Evolutionary conservation across 2,329 filamentous ascomycete species (phyloP).

Genomic region (Setomelanomma holmii): DNA sequence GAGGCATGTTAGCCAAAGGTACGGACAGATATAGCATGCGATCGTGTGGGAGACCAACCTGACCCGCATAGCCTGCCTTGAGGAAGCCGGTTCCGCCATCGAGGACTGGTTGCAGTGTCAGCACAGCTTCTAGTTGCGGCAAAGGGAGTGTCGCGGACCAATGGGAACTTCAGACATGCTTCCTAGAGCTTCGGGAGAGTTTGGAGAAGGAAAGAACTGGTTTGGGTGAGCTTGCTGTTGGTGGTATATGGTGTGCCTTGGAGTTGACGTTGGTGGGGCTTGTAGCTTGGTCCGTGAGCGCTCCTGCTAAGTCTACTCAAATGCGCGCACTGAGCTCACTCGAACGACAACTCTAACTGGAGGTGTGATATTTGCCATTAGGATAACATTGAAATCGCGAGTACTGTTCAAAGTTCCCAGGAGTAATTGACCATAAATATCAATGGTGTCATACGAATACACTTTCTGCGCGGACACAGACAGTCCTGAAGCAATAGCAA

Average conservation of each 20-base stretch:
- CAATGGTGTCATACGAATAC: too few species aligned
- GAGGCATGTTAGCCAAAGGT: constrained; percentile 10
- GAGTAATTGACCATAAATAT: too few species aligned
- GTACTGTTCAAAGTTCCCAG: too few species aligned
- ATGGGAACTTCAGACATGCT: constrained; percentile 59
- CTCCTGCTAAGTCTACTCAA: too few species aligned
- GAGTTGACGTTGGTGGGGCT: constrained; percentile 40
- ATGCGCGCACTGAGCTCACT: too few species aligned
- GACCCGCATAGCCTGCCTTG: constrained; percentile 98
- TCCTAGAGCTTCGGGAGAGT: constrained; percentile 21
- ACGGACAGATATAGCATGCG: background rate
- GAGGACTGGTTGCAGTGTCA: constrained; percentile 72
- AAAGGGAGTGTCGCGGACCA: constrained; percentile 46
- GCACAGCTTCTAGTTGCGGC: constrained; percentile 21
- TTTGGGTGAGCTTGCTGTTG: constrained; percentile 20
- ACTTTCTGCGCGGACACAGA: too few species aligned
- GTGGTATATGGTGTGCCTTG: constrained; percentile 21
- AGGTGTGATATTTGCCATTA: too few species aligned
- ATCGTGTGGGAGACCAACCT: constrained; percentile 58
- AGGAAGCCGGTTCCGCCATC: constrained; percentile 99
- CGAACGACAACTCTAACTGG: too few species aligned
- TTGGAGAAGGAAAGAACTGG: constrained; percentile 11
- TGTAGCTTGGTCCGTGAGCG: constrained; percentile 29
- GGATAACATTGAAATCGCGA: too few species aligned
- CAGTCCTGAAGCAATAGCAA: too few species aligned